A percentile compares a stretch with the other conserved stretches of the same genome.
phyloP scores from a whole-genome alignment of 2,329 filamentous ascomycete species.

The Hypoxylon sp. region DNA sequence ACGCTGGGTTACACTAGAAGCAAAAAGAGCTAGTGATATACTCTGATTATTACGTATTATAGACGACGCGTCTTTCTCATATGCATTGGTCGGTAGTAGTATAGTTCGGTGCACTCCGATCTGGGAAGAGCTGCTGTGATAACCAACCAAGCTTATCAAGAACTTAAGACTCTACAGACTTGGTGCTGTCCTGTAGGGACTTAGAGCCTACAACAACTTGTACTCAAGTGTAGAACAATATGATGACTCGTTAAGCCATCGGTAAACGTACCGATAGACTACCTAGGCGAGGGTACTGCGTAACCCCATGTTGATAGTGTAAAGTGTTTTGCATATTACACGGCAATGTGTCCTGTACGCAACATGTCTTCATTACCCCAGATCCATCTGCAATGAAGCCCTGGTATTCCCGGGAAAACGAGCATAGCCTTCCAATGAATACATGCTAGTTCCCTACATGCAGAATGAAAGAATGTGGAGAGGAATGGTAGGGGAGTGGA shows the following conservation, averaged over 20 bases:
- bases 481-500: constrained; percentile 7
- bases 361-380: constrained; percentile 18
- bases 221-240: neutral
- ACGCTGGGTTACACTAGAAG: neutral
- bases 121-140: neutral
- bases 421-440: constrained; percentile 1
- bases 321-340: constrained; percentile 17
- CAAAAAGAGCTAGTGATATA: neutral
- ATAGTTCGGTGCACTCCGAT: neutral
- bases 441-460: constrained; percentile 6
- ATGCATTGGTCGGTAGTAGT: neutral
- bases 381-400: constrained; percentile 18
- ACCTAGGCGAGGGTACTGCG: constrained; percentile 6
- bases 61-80: neutral
- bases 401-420: constrained; percentile 1
- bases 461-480: constrained; percentile 25
- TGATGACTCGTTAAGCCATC: neutral
- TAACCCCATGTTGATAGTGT: constrained; percentile 9
- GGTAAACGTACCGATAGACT: constrained; percentile 11
- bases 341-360: constrained; percentile 5
- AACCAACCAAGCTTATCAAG: constrained; percentile 2
- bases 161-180: neutral
- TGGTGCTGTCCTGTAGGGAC: neutral
- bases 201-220: neutral
- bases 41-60: neutral